Percentiles rank a stretch among this genome's conserved stretches.
Conservation (phyloP, 371 early-diverging fungal genomes). For the Mortierella sp. region DNA sequence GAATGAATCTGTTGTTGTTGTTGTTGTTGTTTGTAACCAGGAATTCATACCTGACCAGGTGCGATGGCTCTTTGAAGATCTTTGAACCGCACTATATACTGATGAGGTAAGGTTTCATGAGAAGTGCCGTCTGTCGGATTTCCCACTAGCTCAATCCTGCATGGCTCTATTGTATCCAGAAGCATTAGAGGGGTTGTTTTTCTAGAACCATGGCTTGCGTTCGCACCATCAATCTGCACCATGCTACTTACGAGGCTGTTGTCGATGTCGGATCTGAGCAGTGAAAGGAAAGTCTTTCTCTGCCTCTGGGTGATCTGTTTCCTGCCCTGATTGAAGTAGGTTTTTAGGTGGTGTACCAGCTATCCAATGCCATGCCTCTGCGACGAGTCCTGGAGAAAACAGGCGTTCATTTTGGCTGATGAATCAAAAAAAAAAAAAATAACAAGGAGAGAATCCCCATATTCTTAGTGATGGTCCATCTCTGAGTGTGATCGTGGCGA, state of each 20-base stretch:
- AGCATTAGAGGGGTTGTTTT: too few relatives aligned
- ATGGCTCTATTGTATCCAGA: conserved; percentile 16
- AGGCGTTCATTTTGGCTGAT: conserved; percentile 59
- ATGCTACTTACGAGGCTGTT: conserved; percentile 52
- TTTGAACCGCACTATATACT: conserved; percentile 57
- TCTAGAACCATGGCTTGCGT: too few relatives aligned
- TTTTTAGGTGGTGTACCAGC: conserved; percentile 50
- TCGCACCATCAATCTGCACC: too few relatives aligned
- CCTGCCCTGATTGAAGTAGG: conserved; percentile 3
- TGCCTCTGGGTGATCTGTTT: conserved; percentile 11
- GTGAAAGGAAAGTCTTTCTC: conserved; percentile 41
- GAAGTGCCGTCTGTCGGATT: background rate
- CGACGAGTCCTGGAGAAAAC: conserved; percentile 45
- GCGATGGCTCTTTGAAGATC: conserved; percentile 65
- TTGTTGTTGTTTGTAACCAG: background rate
- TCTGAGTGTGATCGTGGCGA: too few relatives aligned
- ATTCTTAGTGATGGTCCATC: too few relatives aligned
- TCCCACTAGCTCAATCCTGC: conserved; percentile 25
- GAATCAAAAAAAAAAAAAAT: background rate
- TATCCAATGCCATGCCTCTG: conserved; percentile 63
- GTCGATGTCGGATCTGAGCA: conserved; percentile 64
- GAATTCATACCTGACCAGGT: conserved; percentile 63
- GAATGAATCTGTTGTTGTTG: background rate
- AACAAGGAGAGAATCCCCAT: background rate
- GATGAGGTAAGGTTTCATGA: conserved; percentile 7